These are phyloP conservation scores for Eucalyptus regnans DNA, from an alignment of 345 rosid genomes.

Conservation along the genomic window DNA sequence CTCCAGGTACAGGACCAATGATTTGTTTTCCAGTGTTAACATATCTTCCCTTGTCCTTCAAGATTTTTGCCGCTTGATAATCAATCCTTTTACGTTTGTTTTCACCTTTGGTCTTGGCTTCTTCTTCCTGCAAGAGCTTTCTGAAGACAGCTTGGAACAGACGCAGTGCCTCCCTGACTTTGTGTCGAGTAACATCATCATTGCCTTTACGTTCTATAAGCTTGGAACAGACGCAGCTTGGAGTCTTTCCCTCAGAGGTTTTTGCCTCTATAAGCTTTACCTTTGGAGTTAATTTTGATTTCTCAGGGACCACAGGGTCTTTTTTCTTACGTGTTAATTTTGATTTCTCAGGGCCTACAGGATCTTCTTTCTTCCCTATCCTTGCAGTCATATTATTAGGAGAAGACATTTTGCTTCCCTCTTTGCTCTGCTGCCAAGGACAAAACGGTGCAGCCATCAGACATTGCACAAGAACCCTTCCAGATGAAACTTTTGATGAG, in stretches of 20 bases:
- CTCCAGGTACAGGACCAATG: conserved; percentile 71
- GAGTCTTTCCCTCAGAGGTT: neutral
- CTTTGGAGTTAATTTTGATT: conserved; percentile 2
- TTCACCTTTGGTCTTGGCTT: conserved; percentile 27
- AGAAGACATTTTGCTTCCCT: neutral
- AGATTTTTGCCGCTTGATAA: conserved; percentile 38
- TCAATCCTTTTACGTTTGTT: conserved; percentile 34
- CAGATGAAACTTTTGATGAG: neutral
- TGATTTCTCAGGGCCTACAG: neutral
- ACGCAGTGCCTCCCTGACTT: conserved; percentile 72
- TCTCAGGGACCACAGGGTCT: neutral
- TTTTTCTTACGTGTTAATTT: conserved; percentile 2
- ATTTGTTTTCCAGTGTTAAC: conserved; percentile 30
- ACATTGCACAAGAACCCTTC: conserved; percentile 14
- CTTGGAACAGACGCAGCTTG: too few relatives aligned
- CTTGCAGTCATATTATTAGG: conserved; percentile 6
- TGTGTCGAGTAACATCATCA: conserved; percentile 27
- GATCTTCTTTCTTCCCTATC: conserved; percentile 12
- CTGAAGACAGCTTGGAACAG: conserved; percentile 57
- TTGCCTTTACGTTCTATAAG: neutral
- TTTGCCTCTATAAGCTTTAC: neutral
- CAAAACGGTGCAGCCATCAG: conserved; percentile 10
- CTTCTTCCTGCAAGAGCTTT: conserved; percentile 63
- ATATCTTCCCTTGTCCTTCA: conserved; percentile 32
- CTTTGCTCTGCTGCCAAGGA: neutral